Evolutionary conservation across 2,329 filamentous ascomycete genomes (phyloP), one percentile per base, ranked within the genome.

Genomic region (Colletotrichum sp.): DNA sequence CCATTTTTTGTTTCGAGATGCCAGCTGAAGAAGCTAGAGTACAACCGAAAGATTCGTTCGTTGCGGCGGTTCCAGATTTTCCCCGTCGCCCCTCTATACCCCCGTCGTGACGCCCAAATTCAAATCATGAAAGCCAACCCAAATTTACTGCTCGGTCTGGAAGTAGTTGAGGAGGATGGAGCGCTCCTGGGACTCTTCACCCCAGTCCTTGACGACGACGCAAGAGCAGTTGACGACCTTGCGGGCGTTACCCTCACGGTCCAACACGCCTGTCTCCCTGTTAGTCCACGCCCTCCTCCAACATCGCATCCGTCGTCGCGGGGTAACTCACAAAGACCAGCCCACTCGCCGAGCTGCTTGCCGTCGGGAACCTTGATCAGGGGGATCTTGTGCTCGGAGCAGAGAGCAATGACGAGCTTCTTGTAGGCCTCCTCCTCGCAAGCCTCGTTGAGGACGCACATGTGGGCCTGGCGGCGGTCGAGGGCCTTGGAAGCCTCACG

Each of bases 171-270:
- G 95, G 87, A 99, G 95, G 89, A 99, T 96, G 85, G 94, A 95
- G 87, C 97, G 96, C 93, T 99, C 97, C 91, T 98, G 96, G 82
- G 95, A 98, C 92, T 99, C 97, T 93, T 99, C 97, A 93, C 97
- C 97, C 97, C 97, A 99, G 90, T 99, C 96, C 92, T 97, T 96
- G 85, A 99, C 97, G 79, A 99, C 97, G 85, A 99, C 97, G 92
- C 97, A 99, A 86, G 96, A 99, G 96, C 97, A 99, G 95, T 99
- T 99, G 91, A 99, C 97, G 83, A 99, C 96, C 94, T 99, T 99
- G 90, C 97, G 95, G 85, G 97, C 96, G 90, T 99, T 99, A 84
- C 97, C 97, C 91, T 99, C 97, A 86, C 97, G 96, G 92, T 99
- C 97, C 84, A 99, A 93, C 83, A 98, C 96, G 91, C 96, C 96